Conservation (phyloP, 306 rosid genomes). For the Rosa rugosa region DNA sequence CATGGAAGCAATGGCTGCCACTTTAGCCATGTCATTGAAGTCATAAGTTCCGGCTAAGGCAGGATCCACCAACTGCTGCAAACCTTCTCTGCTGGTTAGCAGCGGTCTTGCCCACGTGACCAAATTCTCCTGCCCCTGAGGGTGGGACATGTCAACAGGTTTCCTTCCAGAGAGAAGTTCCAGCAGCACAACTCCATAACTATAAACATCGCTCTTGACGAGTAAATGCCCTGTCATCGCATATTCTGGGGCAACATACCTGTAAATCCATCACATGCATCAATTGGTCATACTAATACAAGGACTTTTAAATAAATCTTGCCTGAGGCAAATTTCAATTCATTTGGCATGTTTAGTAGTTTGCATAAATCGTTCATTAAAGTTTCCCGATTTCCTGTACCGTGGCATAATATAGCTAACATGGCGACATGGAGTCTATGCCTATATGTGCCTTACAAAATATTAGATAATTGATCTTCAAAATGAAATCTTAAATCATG, state of each 20-base stretch:
- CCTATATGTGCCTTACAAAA: neutral
- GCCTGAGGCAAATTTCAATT: neutral
- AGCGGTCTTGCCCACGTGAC: constrained; percentile 92
- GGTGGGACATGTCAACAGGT: constrained; percentile 91
- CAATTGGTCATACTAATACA: constrained; percentile 4
- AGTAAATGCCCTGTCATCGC: constrained; percentile 98
- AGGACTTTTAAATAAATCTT: neutral
- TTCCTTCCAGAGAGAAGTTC: constrained; percentile 94
- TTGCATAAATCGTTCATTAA: neutral
- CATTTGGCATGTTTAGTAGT: neutral
- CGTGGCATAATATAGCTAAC: neutral
- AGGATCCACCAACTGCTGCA: constrained; percentile 83
- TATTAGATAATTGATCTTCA: neutral
- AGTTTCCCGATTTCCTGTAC: neutral
- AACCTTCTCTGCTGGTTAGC: constrained; percentile 70
- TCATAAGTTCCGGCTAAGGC: constrained; percentile 73
- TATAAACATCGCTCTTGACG: constrained; percentile 95
- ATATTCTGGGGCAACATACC: constrained; percentile 98
- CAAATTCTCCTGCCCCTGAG: constrained; percentile 78
- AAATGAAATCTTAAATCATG: constrained; percentile 9
- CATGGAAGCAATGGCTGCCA: constrained; percentile 94
- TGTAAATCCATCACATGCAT: constrained; percentile 34
- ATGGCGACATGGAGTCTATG: neutral
- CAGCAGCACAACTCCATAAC: constrained; percentile 94
- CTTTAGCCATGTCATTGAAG: constrained; percentile 86